Evolutionary conservation across 2,329 filamentous ascomycete species (phyloP).

Genomic region (Colletotrichum paranaense): DNA sequence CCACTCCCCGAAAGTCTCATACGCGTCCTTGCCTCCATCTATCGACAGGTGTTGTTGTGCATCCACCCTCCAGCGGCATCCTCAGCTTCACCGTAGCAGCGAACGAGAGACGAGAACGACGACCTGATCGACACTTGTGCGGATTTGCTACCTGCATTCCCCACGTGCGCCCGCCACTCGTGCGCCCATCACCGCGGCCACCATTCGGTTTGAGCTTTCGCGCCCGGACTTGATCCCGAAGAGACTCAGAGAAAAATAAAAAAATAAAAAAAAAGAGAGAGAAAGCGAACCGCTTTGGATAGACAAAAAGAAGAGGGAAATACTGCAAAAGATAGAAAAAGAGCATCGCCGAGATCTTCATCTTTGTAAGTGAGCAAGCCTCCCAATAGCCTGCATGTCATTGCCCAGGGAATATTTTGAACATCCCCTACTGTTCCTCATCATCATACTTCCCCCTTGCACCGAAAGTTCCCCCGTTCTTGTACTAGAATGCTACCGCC

Average conservation of each 20-base stretch:
- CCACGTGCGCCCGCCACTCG: slow-evolving; percentile 27
- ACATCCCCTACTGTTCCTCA: neutral
- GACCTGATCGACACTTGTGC: slow-evolving; percentile 26
- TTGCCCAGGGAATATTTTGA: neutral
- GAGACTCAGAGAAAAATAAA: neutral
- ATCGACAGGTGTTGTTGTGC: slow-evolving; percentile 9
- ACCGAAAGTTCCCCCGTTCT: slow-evolving; percentile 10
- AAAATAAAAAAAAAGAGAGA: neutral
- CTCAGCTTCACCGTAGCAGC: slow-evolving; percentile 12
- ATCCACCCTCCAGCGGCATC: neutral
- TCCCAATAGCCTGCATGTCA: neutral
- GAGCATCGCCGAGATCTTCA: neutral
- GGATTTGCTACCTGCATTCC: slow-evolving; percentile 21
- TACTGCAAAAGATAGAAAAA: neutral
- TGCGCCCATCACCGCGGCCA: neutral
- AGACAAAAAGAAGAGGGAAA: no score
- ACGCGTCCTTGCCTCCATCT: neutral
- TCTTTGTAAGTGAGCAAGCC: slow-evolving; percentile 17
- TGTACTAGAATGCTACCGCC: neutral
- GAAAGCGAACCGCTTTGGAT: neutral
- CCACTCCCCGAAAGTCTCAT: neutral
- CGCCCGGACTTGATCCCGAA: slow-evolving; percentile 15
- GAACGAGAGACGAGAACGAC: slow-evolving; percentile 16
- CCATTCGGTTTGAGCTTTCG: slow-evolving; percentile 15
- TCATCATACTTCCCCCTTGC: slow-evolving; percentile 1